Evolutionary conservation across 2,329 filamentous ascomycete genomes (phyloP).

Genomic region (Cladosporium sp.): DNA sequence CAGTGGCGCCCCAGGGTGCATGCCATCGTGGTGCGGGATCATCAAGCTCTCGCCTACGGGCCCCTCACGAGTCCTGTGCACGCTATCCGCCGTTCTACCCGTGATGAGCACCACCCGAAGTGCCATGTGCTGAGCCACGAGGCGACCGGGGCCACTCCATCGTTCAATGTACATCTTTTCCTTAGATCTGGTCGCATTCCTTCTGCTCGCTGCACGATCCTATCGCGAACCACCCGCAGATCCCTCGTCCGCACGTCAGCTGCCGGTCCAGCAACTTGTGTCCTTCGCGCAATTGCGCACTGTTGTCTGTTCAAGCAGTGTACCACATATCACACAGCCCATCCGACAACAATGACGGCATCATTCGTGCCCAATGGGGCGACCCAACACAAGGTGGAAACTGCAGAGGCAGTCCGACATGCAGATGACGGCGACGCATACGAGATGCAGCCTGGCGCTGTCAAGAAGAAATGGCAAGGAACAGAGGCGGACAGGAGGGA

Average conservation of each 20-base stretch:
- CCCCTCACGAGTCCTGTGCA: background rate
- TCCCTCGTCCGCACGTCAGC: background rate
- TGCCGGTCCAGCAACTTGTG: conserved; percentile 1
- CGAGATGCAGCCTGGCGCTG: conserved; percentile 14
- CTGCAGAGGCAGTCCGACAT: conserved; percentile 4
- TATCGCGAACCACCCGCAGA: background rate
- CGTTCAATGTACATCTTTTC: conserved; percentile 7
- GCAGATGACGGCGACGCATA: conserved; percentile 15
- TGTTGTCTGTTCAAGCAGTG: background rate
- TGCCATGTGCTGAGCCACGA: conserved; percentile 11
- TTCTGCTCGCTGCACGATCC: background rate
- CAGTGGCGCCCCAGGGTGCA: background rate
- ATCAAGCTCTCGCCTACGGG: conserved; percentile 8
- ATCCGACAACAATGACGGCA: background rate
- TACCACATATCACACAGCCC: background rate
- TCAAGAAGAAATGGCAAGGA: conserved; percentile 20
- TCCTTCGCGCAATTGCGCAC: conserved; percentile 3
- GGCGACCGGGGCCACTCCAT: conserved; percentile 2
- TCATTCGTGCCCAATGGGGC: background rate
- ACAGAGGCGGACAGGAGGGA: conserved; percentile 18
- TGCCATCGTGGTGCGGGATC: conserved; percentile 1
- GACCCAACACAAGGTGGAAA: conserved; percentile 2
- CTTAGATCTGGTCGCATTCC: conserved; percentile 1
- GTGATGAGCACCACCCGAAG: conserved; percentile 3
- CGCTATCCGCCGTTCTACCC: conserved; percentile 10